phyloP scores from a whole-genome alignment of 768 basidiomycete genomes.

The Naematelia aurantialba region DNA sequence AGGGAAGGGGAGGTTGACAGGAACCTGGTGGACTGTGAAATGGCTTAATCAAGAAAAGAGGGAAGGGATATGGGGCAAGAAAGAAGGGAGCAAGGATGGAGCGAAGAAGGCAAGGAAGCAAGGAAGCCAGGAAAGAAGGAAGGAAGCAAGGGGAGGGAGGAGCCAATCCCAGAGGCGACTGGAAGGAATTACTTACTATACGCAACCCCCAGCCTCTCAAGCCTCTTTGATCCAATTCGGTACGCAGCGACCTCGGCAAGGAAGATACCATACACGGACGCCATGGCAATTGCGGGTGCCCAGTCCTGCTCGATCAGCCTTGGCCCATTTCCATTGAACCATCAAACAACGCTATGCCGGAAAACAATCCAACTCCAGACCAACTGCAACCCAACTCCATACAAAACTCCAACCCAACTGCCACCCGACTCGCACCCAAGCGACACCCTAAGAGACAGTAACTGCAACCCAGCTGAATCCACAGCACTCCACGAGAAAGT shows the following conservation, averaged over 20 bases:
- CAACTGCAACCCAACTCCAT: no score
- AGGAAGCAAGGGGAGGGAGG: background rate
- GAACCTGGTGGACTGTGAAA: no score
- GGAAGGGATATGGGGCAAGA: background rate
- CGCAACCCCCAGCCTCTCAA: slow-evolving; percentile 62
- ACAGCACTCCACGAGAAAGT: no score
- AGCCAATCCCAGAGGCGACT: background rate
- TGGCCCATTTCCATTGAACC: slow-evolving; percentile 1
- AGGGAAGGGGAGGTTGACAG: no score
- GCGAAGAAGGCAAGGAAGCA: background rate
- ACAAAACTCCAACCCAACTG: no score
- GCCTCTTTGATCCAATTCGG: slow-evolving; percentile 73
- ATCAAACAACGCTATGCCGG: no score
- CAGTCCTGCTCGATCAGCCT: slow-evolving; percentile 61
- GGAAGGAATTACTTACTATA: slow-evolving; percentile 25
- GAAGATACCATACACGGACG: slow-evolving; percentile 79
- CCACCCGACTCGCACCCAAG: no score
- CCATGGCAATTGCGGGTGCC: slow-evolving; percentile 72
- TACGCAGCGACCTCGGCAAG: slow-evolving; percentile 80
- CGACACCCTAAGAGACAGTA: no score
- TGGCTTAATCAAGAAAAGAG: no score
- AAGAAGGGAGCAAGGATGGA: background rate
- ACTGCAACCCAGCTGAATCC: no score
- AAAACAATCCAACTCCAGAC: no score
- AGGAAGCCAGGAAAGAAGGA: background rate